Evolutionary conservation across 768 basidiomycete genomes (phyloP).

Genomic region (Boletales sp.): DNA sequence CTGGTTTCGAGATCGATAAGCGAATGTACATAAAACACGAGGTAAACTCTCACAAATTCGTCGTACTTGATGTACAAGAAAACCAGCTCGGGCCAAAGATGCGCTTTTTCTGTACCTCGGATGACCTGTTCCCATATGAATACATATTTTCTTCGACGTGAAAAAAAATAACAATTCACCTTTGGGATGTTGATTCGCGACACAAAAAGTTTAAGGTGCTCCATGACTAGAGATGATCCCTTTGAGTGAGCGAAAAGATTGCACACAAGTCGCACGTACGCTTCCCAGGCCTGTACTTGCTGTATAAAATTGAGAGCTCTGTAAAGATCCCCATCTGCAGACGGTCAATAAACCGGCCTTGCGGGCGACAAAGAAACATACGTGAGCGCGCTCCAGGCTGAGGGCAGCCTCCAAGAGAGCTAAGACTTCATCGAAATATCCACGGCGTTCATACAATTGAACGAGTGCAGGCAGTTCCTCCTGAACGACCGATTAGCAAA

Average conservation of each 20-base stretch:
- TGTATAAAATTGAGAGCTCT: constrained; percentile 85
- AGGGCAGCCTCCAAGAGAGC: constrained; percentile 90
- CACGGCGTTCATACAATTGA: constrained; percentile 83
- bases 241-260: neutral
- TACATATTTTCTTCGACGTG: neutral
- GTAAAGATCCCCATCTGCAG: constrained; percentile 94
- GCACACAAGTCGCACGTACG: constrained; percentile 46
- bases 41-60: constrained; percentile 61
- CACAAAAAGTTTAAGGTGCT: constrained; percentile 95
- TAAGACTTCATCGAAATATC: constrained; percentile 93
- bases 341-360: constrained; percentile 11
- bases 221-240: constrained; percentile 69
- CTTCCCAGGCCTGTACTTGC: constrained; percentile 93
- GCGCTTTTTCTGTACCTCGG: constrained; percentile 92
- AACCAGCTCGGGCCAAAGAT: constrained; percentile 97
- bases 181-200: constrained; percentile 98
- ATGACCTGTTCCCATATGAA: constrained; percentile 56
- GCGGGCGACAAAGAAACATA: constrained; percentile 29
- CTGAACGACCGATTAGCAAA: constrained; percentile 31
- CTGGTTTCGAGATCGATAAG: constrained; percentile 33
- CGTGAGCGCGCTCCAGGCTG: constrained; percentile 94
- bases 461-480: constrained; percentile 77
- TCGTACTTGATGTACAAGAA: constrained; percentile 99
- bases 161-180: constrained; percentile 29
- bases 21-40: neutral